phyloP scores from a whole-genome alignment of 441 rosid genomes.

The Macaranga tanarius region DNA sequence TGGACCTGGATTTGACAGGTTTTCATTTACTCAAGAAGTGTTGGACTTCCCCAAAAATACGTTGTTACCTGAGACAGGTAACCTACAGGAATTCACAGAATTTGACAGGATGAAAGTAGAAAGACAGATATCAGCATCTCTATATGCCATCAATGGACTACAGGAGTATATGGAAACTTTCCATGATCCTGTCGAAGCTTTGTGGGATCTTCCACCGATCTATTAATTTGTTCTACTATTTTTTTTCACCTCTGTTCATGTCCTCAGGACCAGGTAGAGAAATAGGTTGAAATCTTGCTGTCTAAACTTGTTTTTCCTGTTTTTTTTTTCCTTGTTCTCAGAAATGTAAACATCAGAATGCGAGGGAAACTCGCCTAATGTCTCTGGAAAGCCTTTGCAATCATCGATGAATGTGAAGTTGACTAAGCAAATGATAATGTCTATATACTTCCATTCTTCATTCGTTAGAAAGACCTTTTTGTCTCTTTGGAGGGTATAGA shows the following conservation, averaged over 20 bases:
- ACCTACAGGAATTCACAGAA: constrained; percentile 48
- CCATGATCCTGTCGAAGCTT: constrained; percentile 49
- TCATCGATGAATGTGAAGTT: constrained; percentile 11
- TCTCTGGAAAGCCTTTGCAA: constrained; percentile 14
- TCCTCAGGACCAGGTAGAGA: constrained; percentile 5
- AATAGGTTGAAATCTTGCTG: constrained; percentile 5
- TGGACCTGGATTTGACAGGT: constrained; percentile 41
- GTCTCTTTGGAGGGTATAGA: constrained; percentile 7
- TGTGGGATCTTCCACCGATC: constrained; percentile 76
- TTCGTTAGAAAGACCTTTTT: constrained; percentile 7
- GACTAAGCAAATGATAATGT: constrained; percentile 21
- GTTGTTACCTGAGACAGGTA: constrained; percentile 25
- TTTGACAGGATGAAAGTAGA: constrained; percentile 72
- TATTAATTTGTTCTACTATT: constrained; percentile 31
- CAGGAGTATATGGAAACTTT: constrained; percentile 58
- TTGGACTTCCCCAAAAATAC: constrained; percentile 40
- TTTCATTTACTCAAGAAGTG: constrained; percentile 46
- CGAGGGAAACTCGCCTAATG: not conserved
- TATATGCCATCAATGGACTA: constrained; percentile 66
- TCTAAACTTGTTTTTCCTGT: constrained; percentile 1
- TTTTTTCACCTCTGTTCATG: constrained; percentile 7
- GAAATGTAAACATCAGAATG: constrained; percentile 3
- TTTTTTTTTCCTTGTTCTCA: not conserved
- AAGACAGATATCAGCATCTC: constrained; percentile 68
- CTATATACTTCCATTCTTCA: constrained; percentile 5